Evolutionary conservation across 345 rosid species (phyloP), one percentile per base, ranked within the genome.

Genomic region (Euphorbia tirucalli): DNA sequence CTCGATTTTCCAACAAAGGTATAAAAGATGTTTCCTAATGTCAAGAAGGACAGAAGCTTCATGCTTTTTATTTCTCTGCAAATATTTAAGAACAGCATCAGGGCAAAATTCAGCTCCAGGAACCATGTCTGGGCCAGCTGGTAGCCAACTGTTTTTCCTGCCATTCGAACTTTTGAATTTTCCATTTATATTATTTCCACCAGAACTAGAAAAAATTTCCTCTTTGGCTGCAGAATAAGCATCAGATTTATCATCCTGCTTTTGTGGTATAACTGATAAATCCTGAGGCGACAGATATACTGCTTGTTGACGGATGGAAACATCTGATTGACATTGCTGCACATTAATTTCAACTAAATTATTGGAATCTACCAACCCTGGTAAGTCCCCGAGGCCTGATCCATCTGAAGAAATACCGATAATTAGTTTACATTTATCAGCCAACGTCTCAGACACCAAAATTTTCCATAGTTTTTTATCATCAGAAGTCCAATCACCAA

Each of bases 1-100:
- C 63, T 89, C 87, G 67, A 85, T 79, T 75, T 78, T 81, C 98
- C 96, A 90, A 56, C 83, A 85, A 64, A 78, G 65, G 70, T 84
- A 62, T 57, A 68, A 74, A 73, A 93, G 90, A 81, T 93, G 93
- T 71, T 77, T 87, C 75, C 79, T 83, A 44, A 78, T 80, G 54
- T 81, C 41, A 66, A 39, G 6, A 35, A 43, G 61, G 7, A 76
- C 24, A 63, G 73, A 13, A 11, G 15, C 18, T 15, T 3, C 32
- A 13, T 39, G 68, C 5, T 27, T n/a, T n/a, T n/a, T 21, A 70
- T 66, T 56, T n/a, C 24, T 60, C 43, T 56, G 62, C 56, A 74
- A 78, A 69, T 80, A 92, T 64, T 64, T 63, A 22, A 56, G 52
- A 65, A 93, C 74, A 58, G 87, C 86, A 61, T 77, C 76, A 0